Conservation (phyloP, 345 rosid species). For the Arabis alpina region DNA sequence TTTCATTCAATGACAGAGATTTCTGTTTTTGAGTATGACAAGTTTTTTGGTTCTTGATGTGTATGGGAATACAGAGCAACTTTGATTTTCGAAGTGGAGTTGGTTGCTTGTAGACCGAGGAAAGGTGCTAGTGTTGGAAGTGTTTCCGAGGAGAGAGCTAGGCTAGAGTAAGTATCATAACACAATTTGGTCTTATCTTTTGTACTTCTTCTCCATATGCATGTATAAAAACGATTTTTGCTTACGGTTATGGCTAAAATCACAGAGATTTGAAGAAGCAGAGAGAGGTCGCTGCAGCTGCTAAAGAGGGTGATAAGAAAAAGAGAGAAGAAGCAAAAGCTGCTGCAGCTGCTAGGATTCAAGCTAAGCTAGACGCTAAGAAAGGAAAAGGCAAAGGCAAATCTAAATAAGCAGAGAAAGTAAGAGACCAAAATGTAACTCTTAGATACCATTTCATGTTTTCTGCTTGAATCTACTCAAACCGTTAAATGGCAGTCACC, state of each 20-base stretch:
- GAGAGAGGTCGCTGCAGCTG: conserved; percentile 76
- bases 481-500: conserved; percentile 1
- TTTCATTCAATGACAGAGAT: not conserved
- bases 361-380: conserved; percentile 87
- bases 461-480: not conserved
- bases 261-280: conserved; percentile 91
- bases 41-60: not conserved
- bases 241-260: not conserved
- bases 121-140: conserved; percentile 75
- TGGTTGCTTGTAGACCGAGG: conserved; percentile 74
- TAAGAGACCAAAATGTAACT: not conserved
- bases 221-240: too few relatives aligned
- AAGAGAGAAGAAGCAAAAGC: conserved; percentile 95
- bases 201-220: not conserved
- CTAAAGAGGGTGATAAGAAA: conserved; percentile 82
- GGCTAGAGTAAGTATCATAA: conserved; percentile 73
- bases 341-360: conserved; percentile 87
- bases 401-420: conserved; percentile 39
- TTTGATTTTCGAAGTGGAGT: conserved; percentile 86
- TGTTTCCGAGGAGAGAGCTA: conserved; percentile 81
- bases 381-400: conserved; percentile 88
- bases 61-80: conserved; percentile 62
- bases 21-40: not conserved
- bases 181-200: conserved; percentile 2
- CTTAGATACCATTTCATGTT: conserved; percentile 7